Percentiles rank a stretch among this genome's conserved stretches.
phyloP scores from a whole-genome alignment of 2,329 filamentous ascomycete species.

The Xylaria sp. region DNA sequence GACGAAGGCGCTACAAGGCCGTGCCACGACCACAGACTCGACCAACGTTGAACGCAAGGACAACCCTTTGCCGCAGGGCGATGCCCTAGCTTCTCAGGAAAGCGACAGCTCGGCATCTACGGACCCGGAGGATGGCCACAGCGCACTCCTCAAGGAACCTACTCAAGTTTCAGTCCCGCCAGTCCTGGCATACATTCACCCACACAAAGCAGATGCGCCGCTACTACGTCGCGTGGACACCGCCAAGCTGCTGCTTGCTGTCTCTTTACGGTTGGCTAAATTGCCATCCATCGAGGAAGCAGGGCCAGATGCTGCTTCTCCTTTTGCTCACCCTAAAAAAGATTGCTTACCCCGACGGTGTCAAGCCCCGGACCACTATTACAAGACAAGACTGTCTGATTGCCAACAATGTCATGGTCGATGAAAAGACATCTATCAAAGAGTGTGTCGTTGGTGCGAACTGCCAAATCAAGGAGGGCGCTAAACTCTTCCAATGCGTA shows the following conservation, averaged over 20 bases:
- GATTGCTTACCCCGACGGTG: constrained; percentile 74
- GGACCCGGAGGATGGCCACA: constrained; percentile 22
- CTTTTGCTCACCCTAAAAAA: constrained; percentile 73
- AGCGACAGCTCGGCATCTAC: constrained; percentile 21
- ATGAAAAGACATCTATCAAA: constrained; percentile 88
- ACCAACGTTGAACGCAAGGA: constrained; percentile 29
- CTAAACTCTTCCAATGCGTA: constrained; percentile 78
- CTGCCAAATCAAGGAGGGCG: constrained; percentile 81
- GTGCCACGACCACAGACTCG: constrained; percentile 37
- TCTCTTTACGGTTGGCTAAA: constrained; percentile 83
- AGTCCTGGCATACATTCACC: constrained; percentile 78
- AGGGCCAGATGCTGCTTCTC: constrained; percentile 53
- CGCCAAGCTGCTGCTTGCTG: constrained; percentile 69
- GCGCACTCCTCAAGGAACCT: constrained; percentile 25
- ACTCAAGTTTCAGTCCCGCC: constrained; percentile 51
- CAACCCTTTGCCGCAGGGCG: constrained; percentile 14
- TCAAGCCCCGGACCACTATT: constrained; percentile 76
- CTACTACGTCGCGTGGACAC: constrained; percentile 87
- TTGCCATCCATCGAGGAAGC: constrained; percentile 65
- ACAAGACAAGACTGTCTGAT: constrained; percentile 77
- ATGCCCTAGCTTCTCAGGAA: constrained; percentile 19
- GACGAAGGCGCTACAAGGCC: constrained; percentile 54
- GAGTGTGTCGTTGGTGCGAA: constrained; percentile 83
- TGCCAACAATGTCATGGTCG: constrained; percentile 81
- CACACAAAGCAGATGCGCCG: constrained; percentile 48